Percentiles rank a stretch among this genome's conserved stretches.
These are phyloP conservation scores for Crithidia mellificae DNA, from an alignment of 208 protist genomes.

Conservation along the genomic window DNA sequence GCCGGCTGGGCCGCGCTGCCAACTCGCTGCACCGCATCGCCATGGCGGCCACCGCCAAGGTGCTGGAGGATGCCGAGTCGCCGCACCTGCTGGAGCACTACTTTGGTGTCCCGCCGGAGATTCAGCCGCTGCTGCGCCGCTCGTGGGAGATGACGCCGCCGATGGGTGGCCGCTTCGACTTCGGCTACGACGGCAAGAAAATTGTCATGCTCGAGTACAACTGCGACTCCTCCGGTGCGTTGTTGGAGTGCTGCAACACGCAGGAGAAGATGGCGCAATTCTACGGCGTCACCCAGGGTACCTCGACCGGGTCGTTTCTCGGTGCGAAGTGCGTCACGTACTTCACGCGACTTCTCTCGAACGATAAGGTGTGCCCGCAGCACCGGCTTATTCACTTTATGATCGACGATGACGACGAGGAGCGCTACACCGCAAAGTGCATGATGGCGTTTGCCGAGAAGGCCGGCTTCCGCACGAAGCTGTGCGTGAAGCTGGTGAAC, in stretches of 20 bases:
- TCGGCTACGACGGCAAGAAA: slow-evolving; percentile 71
- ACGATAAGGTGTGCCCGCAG: slow-evolving; percentile 46
- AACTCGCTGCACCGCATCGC: slow-evolving; percentile 68
- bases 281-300: slow-evolving; percentile 57
- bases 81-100: slow-evolving; percentile 65
- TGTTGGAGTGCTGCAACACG: slow-evolving; percentile 84
- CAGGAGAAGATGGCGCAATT: slow-evolving; percentile 78
- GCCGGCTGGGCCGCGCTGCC: slow-evolving; percentile 57
- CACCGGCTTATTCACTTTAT: slow-evolving; percentile 80
- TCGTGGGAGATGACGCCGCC: slow-evolving; percentile 60
- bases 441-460: slow-evolving; percentile 64
- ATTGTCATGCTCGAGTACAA: slow-evolving; percentile 85
- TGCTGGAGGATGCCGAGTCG: slow-evolving; percentile 56
- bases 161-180: slow-evolving; percentile 77
- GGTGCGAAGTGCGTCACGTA: slow-evolving; percentile 53
- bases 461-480: slow-evolving; percentile 69
- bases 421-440: slow-evolving; percentile 79
- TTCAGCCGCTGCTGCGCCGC: slow-evolving; percentile 60
- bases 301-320: slow-evolving; percentile 74
- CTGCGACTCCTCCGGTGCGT: slow-evolving; percentile 71
- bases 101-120: slow-evolving; percentile 68
- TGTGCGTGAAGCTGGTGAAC: slow-evolving; percentile 57
- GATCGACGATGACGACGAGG: slow-evolving; percentile 84
- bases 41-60: slow-evolving; percentile 61
- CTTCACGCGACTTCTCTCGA: slow-evolving; percentile 49